A percentile compares a stretch with the other conserved stretches of the same genome.
Evolutionary conservation across 2,329 filamentous ascomycete species (phyloP).

Genomic region (Aspergillus fischeri): DNA sequence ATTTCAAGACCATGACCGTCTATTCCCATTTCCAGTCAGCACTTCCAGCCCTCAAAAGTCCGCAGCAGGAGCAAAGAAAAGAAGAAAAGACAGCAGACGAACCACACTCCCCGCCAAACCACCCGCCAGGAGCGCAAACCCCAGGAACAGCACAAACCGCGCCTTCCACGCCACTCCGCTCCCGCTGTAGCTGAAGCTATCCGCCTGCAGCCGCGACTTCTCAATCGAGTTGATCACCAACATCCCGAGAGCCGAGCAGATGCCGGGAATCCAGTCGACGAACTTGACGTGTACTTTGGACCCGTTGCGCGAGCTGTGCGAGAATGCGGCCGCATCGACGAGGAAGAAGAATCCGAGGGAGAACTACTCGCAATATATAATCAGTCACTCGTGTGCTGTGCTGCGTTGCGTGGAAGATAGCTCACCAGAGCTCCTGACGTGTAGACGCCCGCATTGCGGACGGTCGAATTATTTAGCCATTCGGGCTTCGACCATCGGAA

Average conservation of each 20-base stretch:
- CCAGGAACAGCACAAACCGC: conserved; percentile 63
- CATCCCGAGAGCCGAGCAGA: conserved; percentile 67
- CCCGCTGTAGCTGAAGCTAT: conserved; percentile 62
- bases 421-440: conserved; percentile 61
- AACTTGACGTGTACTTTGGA: conserved; percentile 63
- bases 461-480: conserved; percentile 63
- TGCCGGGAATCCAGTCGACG: conserved; percentile 68
- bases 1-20: conserved; percentile 65
- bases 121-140: conserved; percentile 65
- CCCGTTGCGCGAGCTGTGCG: conserved; percentile 58
- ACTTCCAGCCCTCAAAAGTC: not conserved
- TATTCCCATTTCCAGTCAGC: conserved; percentile 20
- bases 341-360: conserved; percentile 67
- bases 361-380: conserved; percentile 47
- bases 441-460: conserved; percentile 64
- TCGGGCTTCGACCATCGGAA: conserved; percentile 65
- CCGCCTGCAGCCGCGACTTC: conserved; percentile 60
- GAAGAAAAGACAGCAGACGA: conserved; percentile 22
- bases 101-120: conserved; percentile 63
- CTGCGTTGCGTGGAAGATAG: conserved; percentile 1
- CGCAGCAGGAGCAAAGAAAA: not conserved
- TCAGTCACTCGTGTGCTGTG: not conserved
- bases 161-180: conserved; percentile 69
- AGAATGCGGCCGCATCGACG: conserved; percentile 62
- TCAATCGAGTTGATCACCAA: conserved; percentile 70